phyloP scores from a whole-genome alignment of 371 early-diverging fungal genomes.

The Agmasoma carcini region DNA sequence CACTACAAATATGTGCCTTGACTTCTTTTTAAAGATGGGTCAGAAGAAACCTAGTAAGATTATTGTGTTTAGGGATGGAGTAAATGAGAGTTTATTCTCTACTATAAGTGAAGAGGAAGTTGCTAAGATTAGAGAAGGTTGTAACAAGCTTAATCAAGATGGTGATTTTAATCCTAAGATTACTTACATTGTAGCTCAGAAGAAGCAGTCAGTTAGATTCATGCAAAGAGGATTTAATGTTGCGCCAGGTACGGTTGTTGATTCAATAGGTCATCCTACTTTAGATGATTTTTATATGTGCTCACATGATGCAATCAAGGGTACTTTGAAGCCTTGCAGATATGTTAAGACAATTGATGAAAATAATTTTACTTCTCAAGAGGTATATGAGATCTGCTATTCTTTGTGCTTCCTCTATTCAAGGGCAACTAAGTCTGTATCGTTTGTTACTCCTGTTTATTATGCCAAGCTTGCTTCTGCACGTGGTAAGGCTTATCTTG shows the following conservation, averaged over 20 bases:
- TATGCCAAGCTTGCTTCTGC: slow-evolving; percentile 68
- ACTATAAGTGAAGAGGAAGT: slow-evolving; percentile 65
- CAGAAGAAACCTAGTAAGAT: slow-evolving; percentile 61
- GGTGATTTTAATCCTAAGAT: slow-evolving; percentile 62
- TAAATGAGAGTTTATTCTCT: slow-evolving; percentile 72
- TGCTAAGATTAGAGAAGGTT: slow-evolving; percentile 63
- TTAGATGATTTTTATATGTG: slow-evolving; percentile 75
- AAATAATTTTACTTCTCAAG: slow-evolving; percentile 61
- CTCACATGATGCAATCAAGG: slow-evolving; percentile 73
- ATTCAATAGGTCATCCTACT: slow-evolving; percentile 65
- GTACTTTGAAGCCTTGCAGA: slow-evolving; percentile 72
- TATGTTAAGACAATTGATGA: slow-evolving; percentile 72
- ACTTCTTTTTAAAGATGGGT: slow-evolving; percentile 3
- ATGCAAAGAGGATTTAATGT: slow-evolving; percentile 57
- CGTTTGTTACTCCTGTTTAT: slow-evolving; percentile 66
- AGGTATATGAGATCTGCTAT: slow-evolving; percentile 65
- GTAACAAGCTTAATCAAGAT: slow-evolving; percentile 58
- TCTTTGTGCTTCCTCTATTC: slow-evolving; percentile 71
- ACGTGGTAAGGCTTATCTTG: slow-evolving; percentile 37
- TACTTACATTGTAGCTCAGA: slow-evolving; percentile 77
- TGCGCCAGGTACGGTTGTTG: slow-evolving; percentile 73
- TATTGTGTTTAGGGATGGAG: slow-evolving; percentile 76
- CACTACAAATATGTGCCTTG: slow-evolving; percentile 18
- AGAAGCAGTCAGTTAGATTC: slow-evolving; percentile 81
- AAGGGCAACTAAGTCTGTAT: slow-evolving; percentile 64